Base-by-base conservation (phyloP, 2,329 filamentous ascomycete species). In the Paraconiothyrium sp. region DNA sequence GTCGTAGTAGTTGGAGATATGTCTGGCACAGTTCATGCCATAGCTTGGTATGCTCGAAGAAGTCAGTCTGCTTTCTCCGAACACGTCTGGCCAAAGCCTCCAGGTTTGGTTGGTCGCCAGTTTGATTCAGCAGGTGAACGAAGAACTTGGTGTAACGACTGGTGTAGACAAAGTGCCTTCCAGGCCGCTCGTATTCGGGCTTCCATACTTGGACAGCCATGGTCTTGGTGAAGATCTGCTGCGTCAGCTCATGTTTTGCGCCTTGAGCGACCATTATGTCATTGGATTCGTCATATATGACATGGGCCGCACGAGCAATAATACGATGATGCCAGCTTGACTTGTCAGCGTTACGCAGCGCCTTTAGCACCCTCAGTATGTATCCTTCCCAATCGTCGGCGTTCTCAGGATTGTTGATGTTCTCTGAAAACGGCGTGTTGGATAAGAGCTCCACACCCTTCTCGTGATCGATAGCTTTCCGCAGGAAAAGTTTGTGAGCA, bases 141-240 rank as follows among this genome's bases (percentile, higher is more conserved):
- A 96, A 92, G 73, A 95, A 95, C 20, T 89, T 88, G 1, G 93
- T 90, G 72, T 97, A 97, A 65, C 91, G 89, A 52, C 92, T 89
- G 0, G 93, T 97, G 76, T 95, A 97, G 41, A 97, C 93, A 72
- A 97, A 95, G 76, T 97, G 94, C 20, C 94, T 88, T 0, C 94
- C 94, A 0, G 93, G 84, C 24, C 90, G 84, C 76, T 97, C 94
- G 50, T 92, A 89, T 67, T 97, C 94, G 41, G 94, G 95, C 69
- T 94, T 94, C 94, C 94, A 97, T 4, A 97, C 93, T 73, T 96
- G 94, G 77, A 97, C 89, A 1, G 92, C 90, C 90, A 97, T 97
- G 0, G 93, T 97, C 80, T 97, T 97, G 43, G 94, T 97, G 68
- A 97, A 94, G 57, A 97, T 90, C 46, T 97, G 91, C 57, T 88